Conservation (phyloP, 2,329 filamentous ascomycete genomes). For the Pseudogymnoascus verrucosus region DNA sequence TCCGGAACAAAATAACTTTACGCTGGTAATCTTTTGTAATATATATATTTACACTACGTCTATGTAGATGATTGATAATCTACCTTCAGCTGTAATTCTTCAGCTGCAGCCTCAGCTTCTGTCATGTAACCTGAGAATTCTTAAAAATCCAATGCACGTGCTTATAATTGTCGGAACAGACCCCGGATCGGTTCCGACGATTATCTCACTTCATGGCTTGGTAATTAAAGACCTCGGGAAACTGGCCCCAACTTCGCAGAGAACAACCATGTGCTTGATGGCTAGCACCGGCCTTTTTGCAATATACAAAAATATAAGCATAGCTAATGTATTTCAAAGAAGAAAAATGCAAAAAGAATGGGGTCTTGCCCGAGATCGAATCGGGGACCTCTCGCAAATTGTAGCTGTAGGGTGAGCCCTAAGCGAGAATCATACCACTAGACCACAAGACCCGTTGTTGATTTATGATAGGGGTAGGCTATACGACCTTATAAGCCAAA, state of each 20-base stretch:
- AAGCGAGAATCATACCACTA: slow-evolving; percentile 9
- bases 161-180: background rate
- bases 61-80: background rate
- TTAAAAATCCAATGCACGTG: background rate
- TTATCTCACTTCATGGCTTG: background rate
- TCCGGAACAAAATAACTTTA: background rate
- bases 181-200: background rate
- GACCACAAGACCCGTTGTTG: slow-evolving; percentile 6
- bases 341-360: background rate
- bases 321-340: background rate
- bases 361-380: slow-evolving; percentile 8
- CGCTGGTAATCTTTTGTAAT: background rate
- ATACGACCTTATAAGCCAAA: background rate
- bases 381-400: slow-evolving; percentile 8
- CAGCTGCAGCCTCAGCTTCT: background rate
- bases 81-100: background rate
- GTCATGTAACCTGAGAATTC: background rate
- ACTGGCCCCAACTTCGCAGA: background rate
- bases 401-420: slow-evolving; percentile 8
- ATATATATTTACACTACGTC: background rate
- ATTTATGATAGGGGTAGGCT: background rate
- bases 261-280: background rate
- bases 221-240: background rate
- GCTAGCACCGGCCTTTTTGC: background rate
- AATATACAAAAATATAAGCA: too few species aligned